Conservation (phyloP, 495 filamentous ascomycete species). For the Penicillium coffeae region DNA sequence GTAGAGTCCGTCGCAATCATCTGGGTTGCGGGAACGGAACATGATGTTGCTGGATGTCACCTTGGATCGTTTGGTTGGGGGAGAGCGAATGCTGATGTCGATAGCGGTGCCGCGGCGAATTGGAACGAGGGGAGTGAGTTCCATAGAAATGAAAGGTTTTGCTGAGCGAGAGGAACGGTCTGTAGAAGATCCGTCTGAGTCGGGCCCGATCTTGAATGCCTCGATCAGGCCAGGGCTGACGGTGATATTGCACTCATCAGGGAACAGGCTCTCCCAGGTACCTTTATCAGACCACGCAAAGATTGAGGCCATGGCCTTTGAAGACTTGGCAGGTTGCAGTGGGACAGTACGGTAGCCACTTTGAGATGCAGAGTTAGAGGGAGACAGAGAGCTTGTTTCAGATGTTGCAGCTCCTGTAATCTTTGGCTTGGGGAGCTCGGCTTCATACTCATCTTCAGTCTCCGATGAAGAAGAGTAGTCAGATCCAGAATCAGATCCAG, state of each 20-base stretch:
- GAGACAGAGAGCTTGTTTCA: conserved; percentile 54
- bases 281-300: conserved; percentile 83
- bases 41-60: conserved; percentile 72
- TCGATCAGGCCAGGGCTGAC: conserved; percentile 84
- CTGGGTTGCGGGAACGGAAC: conserved; percentile 74
- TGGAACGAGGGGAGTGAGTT: conserved; percentile 83
- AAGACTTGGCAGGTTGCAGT: conserved; percentile 48
- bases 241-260: conserved; percentile 72
- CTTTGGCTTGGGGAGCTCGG: conserved; percentile 16
- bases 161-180: conserved; percentile 32
- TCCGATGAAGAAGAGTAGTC: conserved; percentile 44
- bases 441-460: conserved; percentile 40
- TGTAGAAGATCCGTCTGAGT: conserved; percentile 5
- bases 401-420: conserved; percentile 32
- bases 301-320: conserved; percentile 69
- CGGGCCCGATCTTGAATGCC: conserved; percentile 62
- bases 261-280: conserved; percentile 73
- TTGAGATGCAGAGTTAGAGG: conserved; percentile 76
- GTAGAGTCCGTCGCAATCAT: conserved; percentile 80
- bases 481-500: conserved; percentile 37
- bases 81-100: conserved; percentile 89
- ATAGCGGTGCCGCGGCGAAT: conserved; percentile 84
- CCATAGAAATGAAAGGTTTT: conserved; percentile 68
- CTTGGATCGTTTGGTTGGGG: conserved; percentile 65
- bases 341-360: conserved; percentile 57